Base-by-base conservation (phyloP, 495 filamentous ascomycete species). In the Talaromyces trachyspermus region DNA sequence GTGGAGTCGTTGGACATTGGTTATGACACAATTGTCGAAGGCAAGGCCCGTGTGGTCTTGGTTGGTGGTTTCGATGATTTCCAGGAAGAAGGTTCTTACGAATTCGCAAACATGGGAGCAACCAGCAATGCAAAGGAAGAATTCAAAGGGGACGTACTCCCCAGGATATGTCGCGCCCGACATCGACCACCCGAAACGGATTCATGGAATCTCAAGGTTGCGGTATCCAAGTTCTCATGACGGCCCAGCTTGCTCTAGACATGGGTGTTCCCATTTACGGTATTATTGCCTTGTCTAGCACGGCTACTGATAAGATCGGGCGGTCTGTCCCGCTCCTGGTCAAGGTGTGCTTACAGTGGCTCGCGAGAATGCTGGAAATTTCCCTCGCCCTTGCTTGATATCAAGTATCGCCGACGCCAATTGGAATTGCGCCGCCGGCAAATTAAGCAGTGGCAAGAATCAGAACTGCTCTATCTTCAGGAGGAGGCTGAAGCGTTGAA, bases 151-250 rank as follows among this genome's bases (percentile, higher is more conserved):
- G 92, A 26, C 86, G 92, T 52, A 95, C 92, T 26, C 94, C 92
- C 0, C 80, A 81, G 60, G 92, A 99, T 70, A 99, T 99, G 92
- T 99, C 92, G 0, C 81, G 92, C 36, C 92, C 92, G 1, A 92
- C 92, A 7, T 97, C 92, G 7, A 99, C 92, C 7, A 97, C 92
- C 8, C 78, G 92, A 65, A 89, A 88, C 54, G 92, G 92, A 23
- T 99, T 99, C 75, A 97, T 99, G 94, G 92, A 99, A 72, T 96
- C 92, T 1, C 94, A 97, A 72, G 92, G 92, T 52, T 95, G 87
- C 56, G 92, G 94, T 81, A 83, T 99, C 66, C 92, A 99, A 65
- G 78, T 99, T 49, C 94, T 99, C 65, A 97, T 97, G 94, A 94
- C 81, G 51, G 92, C 92, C 24, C 86, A 85, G 72, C 81, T 99